A percentile compares a stretch with the other conserved stretches of the same genome.
phyloP scores from a whole-genome alignment of 2,329 filamentous ascomycete genomes.

The Rutstroemia sp. region DNA sequence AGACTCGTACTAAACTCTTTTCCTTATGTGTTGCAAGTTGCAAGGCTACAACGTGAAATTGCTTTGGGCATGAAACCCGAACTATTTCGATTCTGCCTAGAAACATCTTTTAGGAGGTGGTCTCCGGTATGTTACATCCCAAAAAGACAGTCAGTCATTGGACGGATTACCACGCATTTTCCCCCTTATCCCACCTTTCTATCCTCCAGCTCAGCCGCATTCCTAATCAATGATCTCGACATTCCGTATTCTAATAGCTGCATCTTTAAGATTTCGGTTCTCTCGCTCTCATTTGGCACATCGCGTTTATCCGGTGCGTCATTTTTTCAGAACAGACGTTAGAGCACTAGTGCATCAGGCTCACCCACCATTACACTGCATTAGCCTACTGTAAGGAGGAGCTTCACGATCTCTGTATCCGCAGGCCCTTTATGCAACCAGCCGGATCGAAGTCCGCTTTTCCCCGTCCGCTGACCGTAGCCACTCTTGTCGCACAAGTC shows the following conservation, averaged over 20 bases:
- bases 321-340: background rate
- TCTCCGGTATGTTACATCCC: no score
- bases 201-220: background rate
- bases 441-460: background rate
- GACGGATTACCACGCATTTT: no score
- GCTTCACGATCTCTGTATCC: background rate
- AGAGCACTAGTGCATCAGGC: background rate
- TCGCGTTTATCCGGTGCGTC: background rate
- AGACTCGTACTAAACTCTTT: no score
- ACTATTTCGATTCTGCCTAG: no score
- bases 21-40: no score
- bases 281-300: background rate
- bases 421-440: background rate
- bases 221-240: no score
- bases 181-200: background rate
- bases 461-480: background rate
- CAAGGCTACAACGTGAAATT: no score
- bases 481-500: background rate
- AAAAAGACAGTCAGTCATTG: no score
- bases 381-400: background rate
- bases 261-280: no score
- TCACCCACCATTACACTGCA: conserved; percentile 4
- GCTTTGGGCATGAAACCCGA: no score
- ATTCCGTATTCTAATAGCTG: no score
- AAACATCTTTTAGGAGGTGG: no score